phyloP scores from a whole-genome alignment of 805 yeast genomes.

The Zygoascus ofunaensis region DNA sequence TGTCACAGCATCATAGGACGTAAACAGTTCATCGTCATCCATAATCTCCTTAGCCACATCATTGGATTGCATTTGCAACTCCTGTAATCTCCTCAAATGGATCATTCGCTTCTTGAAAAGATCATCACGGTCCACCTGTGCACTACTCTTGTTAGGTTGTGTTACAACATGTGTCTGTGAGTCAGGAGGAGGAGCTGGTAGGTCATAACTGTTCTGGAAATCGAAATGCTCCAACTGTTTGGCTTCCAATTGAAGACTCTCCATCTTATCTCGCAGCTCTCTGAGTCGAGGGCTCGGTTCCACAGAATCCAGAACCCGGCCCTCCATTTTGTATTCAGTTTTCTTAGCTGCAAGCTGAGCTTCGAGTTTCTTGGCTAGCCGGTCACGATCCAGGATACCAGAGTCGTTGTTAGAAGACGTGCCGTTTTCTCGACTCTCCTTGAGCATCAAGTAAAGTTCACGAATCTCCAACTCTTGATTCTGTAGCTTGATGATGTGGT shows the following conservation, averaged over 20 bases:
- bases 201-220: conserved; percentile 65
- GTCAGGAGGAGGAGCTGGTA: conserved; percentile 30
- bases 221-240: conserved; percentile 79
- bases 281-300: conserved; percentile 63
- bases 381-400: conserved; percentile 27
- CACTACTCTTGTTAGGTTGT: conserved; percentile 17
- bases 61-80: conserved; percentile 57
- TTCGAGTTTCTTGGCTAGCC: conserved; percentile 26
- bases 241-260: conserved; percentile 73
- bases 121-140: conserved; percentile 12
- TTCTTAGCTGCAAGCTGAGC: conserved; percentile 28
- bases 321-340: conserved; percentile 33
- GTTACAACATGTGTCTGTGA: not conserved
- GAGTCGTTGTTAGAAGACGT: conserved; percentile 2
- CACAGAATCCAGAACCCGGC: conserved; percentile 35
- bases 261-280: conserved; percentile 74
- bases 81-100: conserved; percentile 59
- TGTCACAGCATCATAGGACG: conserved; percentile 17
- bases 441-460: conserved; percentile 46
- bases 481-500: conserved; percentile 28
- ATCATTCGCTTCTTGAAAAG: conserved; percentile 50
- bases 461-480: conserved; percentile 48
- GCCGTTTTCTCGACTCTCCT: conserved; percentile 31
- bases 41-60: conserved; percentile 43
- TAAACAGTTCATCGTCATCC: conserved; percentile 1